A percentile compares a stretch with the other conserved stretches of the same genome.
These are phyloP conservation scores for Mycena galopus DNA, from an alignment of 768 basidiomycete genomes.

Conservation along the genomic window DNA sequence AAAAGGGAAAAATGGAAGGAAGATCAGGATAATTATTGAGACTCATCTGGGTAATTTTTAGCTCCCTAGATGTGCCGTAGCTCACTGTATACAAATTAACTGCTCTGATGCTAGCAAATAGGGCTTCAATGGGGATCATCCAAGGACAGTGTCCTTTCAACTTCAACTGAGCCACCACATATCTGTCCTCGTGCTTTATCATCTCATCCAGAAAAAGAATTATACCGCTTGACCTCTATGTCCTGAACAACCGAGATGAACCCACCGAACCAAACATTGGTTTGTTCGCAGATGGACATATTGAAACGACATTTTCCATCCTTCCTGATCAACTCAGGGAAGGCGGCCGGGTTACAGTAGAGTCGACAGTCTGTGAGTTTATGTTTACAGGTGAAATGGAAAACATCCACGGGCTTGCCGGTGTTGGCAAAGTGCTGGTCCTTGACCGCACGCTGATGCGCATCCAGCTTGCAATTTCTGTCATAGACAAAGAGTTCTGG, in stretches of 20 bases:
- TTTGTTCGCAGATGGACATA: conserved; percentile 1
- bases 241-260: background rate
- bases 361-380: background rate
- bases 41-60: too few relatives aligned
- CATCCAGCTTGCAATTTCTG: background rate
- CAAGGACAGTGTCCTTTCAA: background rate
- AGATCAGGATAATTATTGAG: too few relatives aligned
- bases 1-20: too few relatives aligned
- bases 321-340: background rate
- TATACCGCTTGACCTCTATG: conserved; percentile 3
- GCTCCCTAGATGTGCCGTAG: too few relatives aligned
- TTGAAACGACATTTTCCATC: conserved; percentile 1
- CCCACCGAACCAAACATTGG: conserved; percentile 1
- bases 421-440: background rate
- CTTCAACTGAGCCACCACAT: background rate
- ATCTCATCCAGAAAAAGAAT: conserved; percentile 1
- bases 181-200: background rate
- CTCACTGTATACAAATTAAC: too few relatives aligned
- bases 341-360: background rate
- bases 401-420: background rate
- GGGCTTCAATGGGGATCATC: background rate
- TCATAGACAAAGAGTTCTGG: background rate
- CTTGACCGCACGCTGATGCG: background rate
- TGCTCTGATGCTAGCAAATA: too few relatives aligned
- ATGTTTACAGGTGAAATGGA: background rate